Evolutionary conservation across 805 yeast species (phyloP).

Genomic region (Zygoascus flipseniorum): DNA sequence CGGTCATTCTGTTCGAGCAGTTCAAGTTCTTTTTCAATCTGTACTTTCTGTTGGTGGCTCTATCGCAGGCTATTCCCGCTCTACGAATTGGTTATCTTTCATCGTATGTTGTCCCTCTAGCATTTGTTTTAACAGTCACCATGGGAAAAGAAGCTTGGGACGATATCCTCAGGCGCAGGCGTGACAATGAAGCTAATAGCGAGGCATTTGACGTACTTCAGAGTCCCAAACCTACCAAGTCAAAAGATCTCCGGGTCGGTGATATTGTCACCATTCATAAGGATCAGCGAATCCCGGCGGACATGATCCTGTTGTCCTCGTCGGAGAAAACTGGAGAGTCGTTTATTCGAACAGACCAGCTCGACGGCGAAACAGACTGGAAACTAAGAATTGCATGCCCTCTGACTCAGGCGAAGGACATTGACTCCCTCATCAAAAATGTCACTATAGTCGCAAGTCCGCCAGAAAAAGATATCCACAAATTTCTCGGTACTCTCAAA

Average conservation of each 20-base stretch:
- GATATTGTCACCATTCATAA: conserved; percentile 73
- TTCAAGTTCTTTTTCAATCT: conserved; percentile 94
- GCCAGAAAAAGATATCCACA: conserved; percentile 79
- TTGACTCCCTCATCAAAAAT: conserved; percentile 33
- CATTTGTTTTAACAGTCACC: conserved; percentile 84
- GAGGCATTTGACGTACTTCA: conserved; percentile 67
- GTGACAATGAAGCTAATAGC: conserved; percentile 83
- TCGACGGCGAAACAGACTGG: conserved; percentile 99
- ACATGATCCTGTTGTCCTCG: conserved; percentile 74
- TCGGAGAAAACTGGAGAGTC: conserved; percentile 77
- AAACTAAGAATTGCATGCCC: conserved; percentile 74
- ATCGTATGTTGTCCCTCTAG: conserved; percentile 88
- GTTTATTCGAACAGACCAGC: conserved; percentile 92
- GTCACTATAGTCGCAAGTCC: conserved; percentile 60
- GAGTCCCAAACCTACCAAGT: conserved; percentile 31
- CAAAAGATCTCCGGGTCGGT: conserved; percentile 72
- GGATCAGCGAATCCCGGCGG: conserved; percentile 89
- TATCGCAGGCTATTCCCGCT: conserved; percentile 85
- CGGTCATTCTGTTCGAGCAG: conserved; percentile 86
- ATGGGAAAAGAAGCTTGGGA: conserved; percentile 95
- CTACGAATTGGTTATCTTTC: conserved; percentile 88
- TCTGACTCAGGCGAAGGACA: conserved; percentile 50
- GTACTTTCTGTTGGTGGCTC: conserved; percentile 85
- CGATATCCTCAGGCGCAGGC: conserved; percentile 79
- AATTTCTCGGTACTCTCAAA: conserved; percentile 66